These are phyloP conservation scores for Heterococcus sp. DNA, from an alignment of 108 stramenopile genomes.

Conservation along the genomic window DNA sequence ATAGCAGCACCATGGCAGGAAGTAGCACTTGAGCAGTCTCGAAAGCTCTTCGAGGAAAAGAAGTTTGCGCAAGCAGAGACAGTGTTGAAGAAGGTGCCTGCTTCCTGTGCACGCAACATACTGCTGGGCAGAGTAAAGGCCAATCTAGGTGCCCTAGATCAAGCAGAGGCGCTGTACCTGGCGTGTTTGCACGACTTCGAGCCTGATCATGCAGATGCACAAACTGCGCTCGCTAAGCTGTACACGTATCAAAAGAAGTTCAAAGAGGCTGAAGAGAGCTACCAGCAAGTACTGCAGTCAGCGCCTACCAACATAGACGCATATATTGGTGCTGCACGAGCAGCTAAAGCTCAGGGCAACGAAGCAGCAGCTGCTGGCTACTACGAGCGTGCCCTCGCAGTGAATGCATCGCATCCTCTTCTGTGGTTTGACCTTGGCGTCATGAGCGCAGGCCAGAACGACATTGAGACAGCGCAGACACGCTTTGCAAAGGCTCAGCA, in stretches of 20 bases:
- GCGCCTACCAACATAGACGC: slow-evolving; percentile 13
- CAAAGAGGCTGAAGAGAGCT: not conserved
- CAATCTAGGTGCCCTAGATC: slow-evolving; percentile 19
- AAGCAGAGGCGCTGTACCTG: slow-evolving; percentile 23
- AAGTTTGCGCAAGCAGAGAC: not conserved
- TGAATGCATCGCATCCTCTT: slow-evolving; percentile 18
- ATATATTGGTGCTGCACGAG: slow-evolving; percentile 33
- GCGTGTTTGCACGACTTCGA: slow-evolving; percentile 1
- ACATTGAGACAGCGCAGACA: not conserved
- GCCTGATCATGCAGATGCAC: slow-evolving; percentile 5
- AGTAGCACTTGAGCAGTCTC: not conserved
- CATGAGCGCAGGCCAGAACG: slow-evolving; percentile 1
- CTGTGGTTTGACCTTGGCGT: slow-evolving; percentile 25
- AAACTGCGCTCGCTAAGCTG: slow-evolving; percentile 37
- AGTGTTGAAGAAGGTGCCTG: not conserved
- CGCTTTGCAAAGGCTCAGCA: not conserved
- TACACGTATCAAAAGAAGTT: slow-evolving; percentile 11
- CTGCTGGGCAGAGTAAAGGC: slow-evolving; percentile 22
- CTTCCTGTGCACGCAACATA: not conserved
- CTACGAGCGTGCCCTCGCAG: slow-evolving; percentile 13
- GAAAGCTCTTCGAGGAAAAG: not conserved
- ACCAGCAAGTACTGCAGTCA: slow-evolving; percentile 8
- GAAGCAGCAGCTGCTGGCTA: slow-evolving; percentile 18
- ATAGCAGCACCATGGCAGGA: no score
- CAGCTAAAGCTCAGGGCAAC: slow-evolving; percentile 7